Evolutionary conservation across 2,329 filamentous ascomycete species (phyloP), one percentile per base, ranked within the genome.

Genomic region (Passalora sequoiae): DNA sequence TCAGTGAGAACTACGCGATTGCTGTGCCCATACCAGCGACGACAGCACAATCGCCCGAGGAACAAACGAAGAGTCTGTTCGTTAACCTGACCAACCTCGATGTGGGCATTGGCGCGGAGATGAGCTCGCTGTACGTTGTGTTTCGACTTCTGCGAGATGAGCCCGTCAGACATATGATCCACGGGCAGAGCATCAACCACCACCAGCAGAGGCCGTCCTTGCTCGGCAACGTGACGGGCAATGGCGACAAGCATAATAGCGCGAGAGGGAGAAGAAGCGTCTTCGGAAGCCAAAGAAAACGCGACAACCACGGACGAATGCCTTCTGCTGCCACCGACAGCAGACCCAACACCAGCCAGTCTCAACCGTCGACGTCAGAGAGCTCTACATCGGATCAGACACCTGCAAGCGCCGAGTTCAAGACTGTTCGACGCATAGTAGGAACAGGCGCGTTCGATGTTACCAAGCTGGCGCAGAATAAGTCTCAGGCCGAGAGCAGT

Each of bases 1-100:
- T 97, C 1, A 94, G 89, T 2, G 92, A 98, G 66, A 84, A 79
- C 38, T 96, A 87, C 66, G 78, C 79, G 12, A 77, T 95, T 40
- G 82, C 89, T 41, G 76, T 95, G 10, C 83, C 86, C 0, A 72
- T 86, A 0, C 83, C 83, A 21, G 86, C 88, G 43, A 77, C 79
- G 15, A 79, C 89, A 49, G 78, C 77, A 47, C 68, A 86, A 37
- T 69, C 77, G 7, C 77, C 81, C 40, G 78, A 79, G 50, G 76
- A 78, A 16, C 83, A 83, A 59, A 78, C 89, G 61, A 87, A 84
- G 60, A 94, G 89, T 0, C 73, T 98, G 2, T 96, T 97, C 55
- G 83, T 87, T 2, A 89, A 97, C 58, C 71, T 98, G 13, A 87
- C 82, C 28, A 78, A 86, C 1, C 77, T 81, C 37, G 89, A 96